A percentile compares a stretch with the other conserved stretches of the same genome.
These are phyloP conservation scores for Acacia concinna DNA, from an alignment of 331 rosid genomes.

Conservation along the genomic window DNA sequence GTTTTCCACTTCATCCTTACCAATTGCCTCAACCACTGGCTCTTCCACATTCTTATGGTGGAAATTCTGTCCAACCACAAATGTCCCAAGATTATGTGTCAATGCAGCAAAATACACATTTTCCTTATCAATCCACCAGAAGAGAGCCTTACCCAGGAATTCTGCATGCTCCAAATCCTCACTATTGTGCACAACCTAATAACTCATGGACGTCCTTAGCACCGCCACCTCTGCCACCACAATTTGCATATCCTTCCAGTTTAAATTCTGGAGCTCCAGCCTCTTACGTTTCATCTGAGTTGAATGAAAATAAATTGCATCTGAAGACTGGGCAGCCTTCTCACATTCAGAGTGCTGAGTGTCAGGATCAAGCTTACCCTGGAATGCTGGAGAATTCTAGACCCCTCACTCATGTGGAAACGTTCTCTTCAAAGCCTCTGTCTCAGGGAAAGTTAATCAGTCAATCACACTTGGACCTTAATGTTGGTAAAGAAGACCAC, in stretches of 20 bases:
- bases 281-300: constrained; percentile 51
- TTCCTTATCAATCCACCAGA: constrained; percentile 54
- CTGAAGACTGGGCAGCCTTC: constrained; percentile 45
- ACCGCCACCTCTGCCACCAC: constrained; percentile 48
- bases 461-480: constrained; percentile 44
- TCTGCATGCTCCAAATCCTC: constrained; percentile 50
- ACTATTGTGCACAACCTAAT: constrained; percentile 43
- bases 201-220: constrained; percentile 54
- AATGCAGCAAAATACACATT: constrained; percentile 52
- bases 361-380: constrained; percentile 48
- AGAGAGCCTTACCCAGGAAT: constrained; percentile 51
- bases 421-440: constrained; percentile 42
- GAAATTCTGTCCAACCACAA: constrained; percentile 54
- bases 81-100: constrained; percentile 38
- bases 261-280: constrained; percentile 43
- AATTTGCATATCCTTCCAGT: constrained; percentile 37
- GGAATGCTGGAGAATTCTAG: constrained; percentile 49
- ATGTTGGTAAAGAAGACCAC: constrained; percentile 45
- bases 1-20: constrained; percentile 35
- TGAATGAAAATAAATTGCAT: constrained; percentile 51
- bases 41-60: constrained; percentile 46
- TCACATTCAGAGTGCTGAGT: constrained; percentile 50
- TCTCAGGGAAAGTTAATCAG: constrained; percentile 40
- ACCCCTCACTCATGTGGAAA: constrained; percentile 41
- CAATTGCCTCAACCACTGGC: constrained; percentile 64